Conservation (phyloP, 768 basidiomycete species). For the Rhizopogon vinicolor region DNA sequence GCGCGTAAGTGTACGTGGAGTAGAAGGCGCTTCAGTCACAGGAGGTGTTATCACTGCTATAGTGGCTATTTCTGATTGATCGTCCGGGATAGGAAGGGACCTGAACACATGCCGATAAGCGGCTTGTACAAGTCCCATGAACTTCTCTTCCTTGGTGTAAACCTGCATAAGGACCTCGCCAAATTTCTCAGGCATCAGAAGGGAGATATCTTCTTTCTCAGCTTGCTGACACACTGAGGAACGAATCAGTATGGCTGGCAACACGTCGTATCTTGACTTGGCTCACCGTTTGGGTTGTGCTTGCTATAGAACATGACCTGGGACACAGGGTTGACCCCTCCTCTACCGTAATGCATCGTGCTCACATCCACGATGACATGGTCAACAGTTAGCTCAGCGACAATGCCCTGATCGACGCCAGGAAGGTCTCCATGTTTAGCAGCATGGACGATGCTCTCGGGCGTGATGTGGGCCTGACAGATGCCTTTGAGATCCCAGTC, state of each 20-base stretch:
- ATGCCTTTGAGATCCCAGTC: constrained; percentile 24
- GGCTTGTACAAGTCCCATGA: constrained; percentile 59
- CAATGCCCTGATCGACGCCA: constrained; percentile 22
- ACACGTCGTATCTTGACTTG: not conserved
- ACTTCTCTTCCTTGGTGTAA: constrained; percentile 59
- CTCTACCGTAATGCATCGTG: constrained; percentile 76
- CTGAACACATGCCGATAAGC: constrained; percentile 51
- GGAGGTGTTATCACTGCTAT: constrained; percentile 27
- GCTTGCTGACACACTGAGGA: constrained; percentile 40
- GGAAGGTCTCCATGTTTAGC: constrained; percentile 25
- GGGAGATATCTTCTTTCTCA: constrained; percentile 55
- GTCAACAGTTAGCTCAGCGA: constrained; percentile 32
- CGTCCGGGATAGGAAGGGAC: constrained; percentile 6
- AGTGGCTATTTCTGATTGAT: not conserved
- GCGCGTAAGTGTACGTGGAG: constrained; percentile 26
- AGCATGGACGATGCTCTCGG: constrained; percentile 39
- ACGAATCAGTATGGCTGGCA: not conserved
- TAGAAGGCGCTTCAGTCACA: constrained; percentile 32
- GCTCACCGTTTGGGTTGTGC: constrained; percentile 49
- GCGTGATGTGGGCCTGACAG: constrained; percentile 29
- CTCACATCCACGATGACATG: constrained; percentile 64
- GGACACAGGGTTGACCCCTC: constrained; percentile 62
- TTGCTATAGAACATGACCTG: constrained; percentile 74
- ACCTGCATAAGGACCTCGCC: constrained; percentile 67
- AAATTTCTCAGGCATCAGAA: constrained; percentile 58